Conservation (phyloP, 2,329 filamentous ascomycete genomes). For the Orbilia ellipsospora region DNA sequence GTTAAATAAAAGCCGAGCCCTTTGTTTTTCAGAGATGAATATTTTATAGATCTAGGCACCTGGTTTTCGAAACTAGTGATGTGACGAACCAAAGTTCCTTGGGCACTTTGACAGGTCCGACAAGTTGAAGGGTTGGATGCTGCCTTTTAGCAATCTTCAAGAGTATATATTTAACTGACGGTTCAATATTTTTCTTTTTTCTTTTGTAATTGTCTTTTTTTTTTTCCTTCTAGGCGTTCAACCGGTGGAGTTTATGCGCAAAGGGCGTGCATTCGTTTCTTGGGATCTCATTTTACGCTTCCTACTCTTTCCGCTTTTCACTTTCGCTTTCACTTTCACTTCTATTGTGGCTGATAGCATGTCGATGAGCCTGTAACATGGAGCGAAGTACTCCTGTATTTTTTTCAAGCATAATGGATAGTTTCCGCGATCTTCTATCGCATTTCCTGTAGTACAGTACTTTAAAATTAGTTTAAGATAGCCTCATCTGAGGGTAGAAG, state of each 20-base stretch:
- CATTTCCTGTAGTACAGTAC: neutral
- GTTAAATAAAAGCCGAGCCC: constrained; percentile 61
- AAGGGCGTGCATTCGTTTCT: constrained; percentile 12
- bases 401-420: neutral
- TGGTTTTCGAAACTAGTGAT: neutral
- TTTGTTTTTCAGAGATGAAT: neutral
- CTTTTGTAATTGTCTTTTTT: constrained; percentile 4
- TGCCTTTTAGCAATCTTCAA: constrained; percentile 2
- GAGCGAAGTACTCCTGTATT: constrained; percentile 21
- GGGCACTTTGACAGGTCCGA: too few relatives aligned
- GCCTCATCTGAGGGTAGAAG: neutral
- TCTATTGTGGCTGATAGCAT: neutral
- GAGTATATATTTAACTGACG: constrained; percentile 33
- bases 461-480: neutral
- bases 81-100: too few relatives aligned
- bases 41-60: neutral
- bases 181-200: neutral
- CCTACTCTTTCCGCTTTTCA: neutral
- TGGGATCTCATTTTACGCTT: neutral
- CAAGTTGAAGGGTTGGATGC: neutral
- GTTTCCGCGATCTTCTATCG: neutral
- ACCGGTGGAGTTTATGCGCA: constrained; percentile 30
- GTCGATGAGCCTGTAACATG: constrained; percentile 15
- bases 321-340: neutral
- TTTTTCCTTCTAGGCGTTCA: constrained; percentile 1